phyloP scores from a whole-genome alignment of 306 rosid genomes.

The Citrullus colocynthis region DNA sequence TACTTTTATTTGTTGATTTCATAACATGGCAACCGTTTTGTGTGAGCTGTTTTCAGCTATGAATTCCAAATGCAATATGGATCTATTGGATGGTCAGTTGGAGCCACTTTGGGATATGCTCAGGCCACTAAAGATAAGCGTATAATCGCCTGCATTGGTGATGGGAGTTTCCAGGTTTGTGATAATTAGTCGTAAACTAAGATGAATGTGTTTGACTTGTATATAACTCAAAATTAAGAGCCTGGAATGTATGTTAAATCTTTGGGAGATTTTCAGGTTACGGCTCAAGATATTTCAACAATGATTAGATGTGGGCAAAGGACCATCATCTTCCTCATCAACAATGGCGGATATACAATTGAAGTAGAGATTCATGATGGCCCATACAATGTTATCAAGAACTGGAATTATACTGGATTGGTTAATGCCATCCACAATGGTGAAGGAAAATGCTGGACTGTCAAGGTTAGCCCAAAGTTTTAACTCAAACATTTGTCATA shows the following conservation, averaged over 20 bases:
- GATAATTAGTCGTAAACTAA: not conserved
- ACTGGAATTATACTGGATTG: slow-evolving; percentile 74
- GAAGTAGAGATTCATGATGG: slow-evolving; percentile 97
- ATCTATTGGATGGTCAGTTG: slow-evolving; percentile 90
- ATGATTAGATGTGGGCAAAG: slow-evolving; percentile 69
- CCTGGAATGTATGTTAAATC: not conserved
- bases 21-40: not conserved
- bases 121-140: slow-evolving; percentile 70
- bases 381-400: slow-evolving; percentile 83
- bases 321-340: slow-evolving; percentile 69
- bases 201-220: not conserved
- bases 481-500: not conserved
- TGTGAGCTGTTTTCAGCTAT: slow-evolving; percentile 35
- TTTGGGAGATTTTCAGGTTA: slow-evolving; percentile 32
- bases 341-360: slow-evolving; percentile 81
- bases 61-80: slow-evolving; percentile 99
- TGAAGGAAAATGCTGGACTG: slow-evolving; percentile 79
- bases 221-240: not conserved
- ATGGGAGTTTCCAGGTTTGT: slow-evolving; percentile 90
- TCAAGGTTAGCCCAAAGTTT: slow-evolving; percentile 42
- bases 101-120: slow-evolving; percentile 90
- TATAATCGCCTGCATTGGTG: slow-evolving; percentile 75
- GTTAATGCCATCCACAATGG: slow-evolving; percentile 80
- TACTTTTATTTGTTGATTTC: too few relatives aligned
- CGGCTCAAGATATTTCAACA: slow-evolving; percentile 86